phyloP scores from a whole-genome alignment of 192 early-diverging fungal species.

The Mortierella antarctica region DNA sequence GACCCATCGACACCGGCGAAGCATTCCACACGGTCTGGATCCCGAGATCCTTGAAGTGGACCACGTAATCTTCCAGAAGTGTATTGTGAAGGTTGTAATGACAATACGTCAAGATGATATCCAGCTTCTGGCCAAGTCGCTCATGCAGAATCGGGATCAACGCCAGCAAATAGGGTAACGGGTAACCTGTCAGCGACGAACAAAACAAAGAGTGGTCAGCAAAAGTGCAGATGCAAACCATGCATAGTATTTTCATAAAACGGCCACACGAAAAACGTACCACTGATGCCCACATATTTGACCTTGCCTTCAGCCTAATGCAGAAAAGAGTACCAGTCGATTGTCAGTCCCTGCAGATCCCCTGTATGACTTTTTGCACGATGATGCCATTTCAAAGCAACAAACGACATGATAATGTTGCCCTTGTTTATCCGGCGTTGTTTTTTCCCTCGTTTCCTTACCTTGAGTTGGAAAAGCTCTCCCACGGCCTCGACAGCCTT shows the following conservation, averaged over 20 bases:
- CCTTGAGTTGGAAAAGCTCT: conserved; percentile 67
- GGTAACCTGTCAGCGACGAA: conserved; percentile 61
- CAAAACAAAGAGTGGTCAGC: neutral
- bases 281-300: conserved; percentile 75
- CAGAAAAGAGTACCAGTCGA: no score
- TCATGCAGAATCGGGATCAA: conserved; percentile 68
- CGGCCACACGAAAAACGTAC: conserved; percentile 31
- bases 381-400: neutral
- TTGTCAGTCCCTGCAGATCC: no score
- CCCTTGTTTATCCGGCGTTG: conserved; percentile 2
- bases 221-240: neutral
- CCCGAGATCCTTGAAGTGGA: conserved; percentile 62
- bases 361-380: conserved; percentile 1
- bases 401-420: neutral
- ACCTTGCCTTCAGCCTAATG: conserved; percentile 64
- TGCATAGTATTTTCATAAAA: neutral
- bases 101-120: conserved; percentile 75
- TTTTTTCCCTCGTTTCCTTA: neutral
- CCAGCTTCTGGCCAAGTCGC: conserved; percentile 61
- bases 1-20: conserved; percentile 78
- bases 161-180: conserved; percentile 67
- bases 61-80: conserved; percentile 59
- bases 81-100: conserved; percentile 78
- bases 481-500: conserved; percentile 59
- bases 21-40: conserved; percentile 72